A percentile compares a stretch with the other conserved stretches of the same genome.
These are phyloP conservation scores for Herpetomonas tarakana DNA, from an alignment of 208 protist species.

Conservation along the genomic window DNA sequence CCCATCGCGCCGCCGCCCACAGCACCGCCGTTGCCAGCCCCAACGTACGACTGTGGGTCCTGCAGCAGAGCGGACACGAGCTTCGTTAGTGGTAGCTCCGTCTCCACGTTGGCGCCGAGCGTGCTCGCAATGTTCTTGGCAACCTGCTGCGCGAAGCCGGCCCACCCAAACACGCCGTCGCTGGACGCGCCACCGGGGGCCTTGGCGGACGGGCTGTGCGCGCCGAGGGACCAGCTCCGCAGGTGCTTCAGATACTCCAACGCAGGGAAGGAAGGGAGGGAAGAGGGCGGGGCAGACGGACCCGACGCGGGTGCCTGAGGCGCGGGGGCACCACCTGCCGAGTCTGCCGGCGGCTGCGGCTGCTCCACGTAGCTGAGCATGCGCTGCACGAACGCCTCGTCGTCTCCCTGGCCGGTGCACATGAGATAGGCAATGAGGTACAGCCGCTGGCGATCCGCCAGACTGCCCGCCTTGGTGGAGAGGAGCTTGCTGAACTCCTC, in stretches of 20 bases:
- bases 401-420: conserved; percentile 36
- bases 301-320: conserved; percentile 3
- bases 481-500: conserved; percentile 71
- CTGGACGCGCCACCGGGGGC: conserved; percentile 10
- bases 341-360: background rate
- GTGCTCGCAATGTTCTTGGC: conserved; percentile 79
- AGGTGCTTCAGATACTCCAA: conserved; percentile 78
- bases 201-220: conserved; percentile 6
- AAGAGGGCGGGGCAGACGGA: background rate
- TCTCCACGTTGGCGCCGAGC: conserved; percentile 50
- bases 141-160: conserved; percentile 78
- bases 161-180: conserved; percentile 65
- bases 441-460: conserved; percentile 73
- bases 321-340: too few species aligned
- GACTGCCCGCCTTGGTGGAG: conserved; percentile 28
- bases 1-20: conserved; percentile 11
- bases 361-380: conserved; percentile 6
- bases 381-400: conserved; percentile 42
- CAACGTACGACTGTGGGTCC: conserved; percentile 26
- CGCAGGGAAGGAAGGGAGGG: conserved; percentile 49
- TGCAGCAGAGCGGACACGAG: conserved; percentile 83
- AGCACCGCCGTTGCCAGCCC: conserved; percentile 10
- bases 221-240: conserved; percentile 56
- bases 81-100: conserved; percentile 81
- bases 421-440: conserved; percentile 82